phyloP scores from a whole-genome alignment of 2,329 filamentous ascomycete genomes.

The Colletotrichum sp. region DNA sequence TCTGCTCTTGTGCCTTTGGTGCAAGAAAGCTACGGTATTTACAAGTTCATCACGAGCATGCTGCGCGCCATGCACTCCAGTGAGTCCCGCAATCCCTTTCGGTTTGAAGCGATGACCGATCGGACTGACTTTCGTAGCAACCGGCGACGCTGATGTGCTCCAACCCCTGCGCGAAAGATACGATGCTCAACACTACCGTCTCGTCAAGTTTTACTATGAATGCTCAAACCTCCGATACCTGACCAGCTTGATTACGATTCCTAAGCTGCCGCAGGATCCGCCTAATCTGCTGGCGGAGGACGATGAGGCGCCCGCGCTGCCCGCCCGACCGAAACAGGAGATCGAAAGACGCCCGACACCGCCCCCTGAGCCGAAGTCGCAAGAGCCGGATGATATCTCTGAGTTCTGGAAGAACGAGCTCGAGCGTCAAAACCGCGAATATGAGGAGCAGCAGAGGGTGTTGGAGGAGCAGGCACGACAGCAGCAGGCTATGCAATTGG shows the following conservation, averaged over 20 bases:
- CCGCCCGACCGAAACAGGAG: constrained; percentile 79
- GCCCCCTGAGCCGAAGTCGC: constrained; percentile 68
- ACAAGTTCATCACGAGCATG: constrained; percentile 99
- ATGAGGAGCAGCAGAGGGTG: constrained; percentile 90
- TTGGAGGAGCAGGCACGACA: constrained; percentile 87
- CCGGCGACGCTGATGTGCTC: constrained; percentile 91
- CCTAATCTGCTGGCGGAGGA: constrained; percentile 89
- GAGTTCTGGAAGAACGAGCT: constrained; percentile 98
- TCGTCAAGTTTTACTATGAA: constrained; percentile 99
- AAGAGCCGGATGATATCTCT: constrained; percentile 92
- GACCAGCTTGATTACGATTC: constrained; percentile 94
- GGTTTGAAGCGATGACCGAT: constrained; percentile 6
- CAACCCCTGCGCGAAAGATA: constrained; percentile 88
- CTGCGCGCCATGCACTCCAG: constrained; percentile 95
- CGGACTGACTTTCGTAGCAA: constrained; percentile 57
- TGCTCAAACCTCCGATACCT: constrained; percentile 97
- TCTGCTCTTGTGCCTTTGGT: constrained; percentile 92
- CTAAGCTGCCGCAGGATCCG: constrained; percentile 92
- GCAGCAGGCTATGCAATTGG: constrained; percentile 80
- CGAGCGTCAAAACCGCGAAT: constrained; percentile 89
- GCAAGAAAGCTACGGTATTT: constrained; percentile 98
- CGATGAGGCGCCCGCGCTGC: constrained; percentile 82
- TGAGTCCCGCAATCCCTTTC: constrained; percentile 48
- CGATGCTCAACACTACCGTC: constrained; percentile 93
- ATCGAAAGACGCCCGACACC: constrained; percentile 74